Evolutionary conservation across 345 rosid genomes (phyloP).

Genomic region (Geranium rotundifolium): DNA sequence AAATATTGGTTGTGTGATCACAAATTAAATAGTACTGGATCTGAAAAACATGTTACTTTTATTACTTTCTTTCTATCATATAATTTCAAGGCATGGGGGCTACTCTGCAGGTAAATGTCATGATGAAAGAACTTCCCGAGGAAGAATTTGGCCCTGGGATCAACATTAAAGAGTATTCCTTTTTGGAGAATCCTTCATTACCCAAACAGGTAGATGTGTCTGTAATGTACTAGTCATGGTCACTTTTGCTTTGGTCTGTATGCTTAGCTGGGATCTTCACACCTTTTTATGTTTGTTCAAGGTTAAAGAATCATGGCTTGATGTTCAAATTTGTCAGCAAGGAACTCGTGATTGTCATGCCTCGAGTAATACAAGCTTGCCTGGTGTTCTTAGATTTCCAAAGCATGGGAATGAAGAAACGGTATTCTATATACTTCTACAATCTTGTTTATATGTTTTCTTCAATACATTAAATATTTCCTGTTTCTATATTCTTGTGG

Average conservation of each 20-base stretch:
- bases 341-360: conserved; percentile 50
- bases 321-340: conserved; percentile 79
- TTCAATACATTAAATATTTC: too few relatives aligned
- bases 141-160: conserved; percentile 91
- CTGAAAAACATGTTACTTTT: too few relatives aligned
- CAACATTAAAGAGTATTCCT: conserved; percentile 71
- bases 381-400: conserved; percentile 58
- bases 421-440: conserved; percentile 27
- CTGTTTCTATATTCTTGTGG: too few relatives aligned
- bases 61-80: too few relatives aligned
- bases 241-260: too few relatives aligned
- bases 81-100: too few relatives aligned
- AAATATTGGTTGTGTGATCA: too few relatives aligned
- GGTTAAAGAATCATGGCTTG: conserved; percentile 92
- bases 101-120: conserved; percentile 57
- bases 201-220: conserved; percentile 55
- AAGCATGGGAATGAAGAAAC: conserved; percentile 68
- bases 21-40: too few relatives aligned
- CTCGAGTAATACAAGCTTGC: conserved; percentile 35
- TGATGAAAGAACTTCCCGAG: conserved; percentile 51
- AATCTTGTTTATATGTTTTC: too few relatives aligned
- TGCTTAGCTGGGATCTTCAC: not conserved
- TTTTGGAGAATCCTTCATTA: conserved; percentile 62
- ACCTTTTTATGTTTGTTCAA: conserved; percentile 17
- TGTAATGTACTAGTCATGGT: not conserved